Evolutionary conservation across 2,329 filamentous ascomycete species (phyloP).

Genomic region (Cladosporium sp.): DNA sequence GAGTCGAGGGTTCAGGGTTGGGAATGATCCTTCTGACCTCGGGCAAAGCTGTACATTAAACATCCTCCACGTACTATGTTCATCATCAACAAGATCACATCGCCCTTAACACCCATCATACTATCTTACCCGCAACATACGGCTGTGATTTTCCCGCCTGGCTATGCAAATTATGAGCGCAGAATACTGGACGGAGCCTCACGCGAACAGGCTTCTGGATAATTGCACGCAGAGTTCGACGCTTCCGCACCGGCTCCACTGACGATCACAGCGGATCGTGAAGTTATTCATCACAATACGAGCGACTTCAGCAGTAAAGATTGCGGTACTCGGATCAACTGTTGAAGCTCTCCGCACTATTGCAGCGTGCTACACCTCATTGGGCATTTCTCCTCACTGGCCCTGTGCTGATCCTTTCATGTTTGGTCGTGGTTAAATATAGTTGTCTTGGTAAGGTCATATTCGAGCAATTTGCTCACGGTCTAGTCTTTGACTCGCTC

Average conservation of each 20-base stretch:
- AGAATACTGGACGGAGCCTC: background rate
- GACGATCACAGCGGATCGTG: background rate
- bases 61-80: background rate
- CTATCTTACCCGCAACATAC: background rate
- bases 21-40: background rate
- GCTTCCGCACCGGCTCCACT: background rate
- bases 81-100: background rate
- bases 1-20: background rate
- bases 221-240: background rate
- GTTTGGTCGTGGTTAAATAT: background rate
- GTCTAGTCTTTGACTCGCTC: background rate
- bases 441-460: constrained; percentile 1
- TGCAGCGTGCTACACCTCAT: background rate
- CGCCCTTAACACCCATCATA: background rate
- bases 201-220: background rate
- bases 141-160: background rate
- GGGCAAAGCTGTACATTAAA: background rate
- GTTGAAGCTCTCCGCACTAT: background rate
- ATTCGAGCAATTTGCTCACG: background rate
- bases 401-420: background rate
- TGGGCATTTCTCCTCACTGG: background rate
- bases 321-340: background rate
- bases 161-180: background rate
- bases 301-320: background rate
- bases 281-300: background rate